Evolutionary conservation across 306 rosid genomes (phyloP).

Genomic region (Lupinus albus): DNA sequence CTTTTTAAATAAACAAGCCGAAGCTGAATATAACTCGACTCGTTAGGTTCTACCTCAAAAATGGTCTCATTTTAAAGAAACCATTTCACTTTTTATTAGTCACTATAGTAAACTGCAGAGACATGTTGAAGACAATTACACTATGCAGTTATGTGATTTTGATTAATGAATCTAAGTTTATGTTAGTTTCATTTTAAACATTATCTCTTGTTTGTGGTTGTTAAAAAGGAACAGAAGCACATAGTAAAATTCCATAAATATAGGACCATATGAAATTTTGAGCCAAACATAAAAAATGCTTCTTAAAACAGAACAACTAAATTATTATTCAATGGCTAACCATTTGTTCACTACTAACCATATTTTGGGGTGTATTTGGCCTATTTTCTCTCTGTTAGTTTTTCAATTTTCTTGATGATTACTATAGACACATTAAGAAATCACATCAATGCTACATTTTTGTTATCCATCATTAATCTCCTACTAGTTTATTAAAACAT

Average conservation of each 20-base stretch:
- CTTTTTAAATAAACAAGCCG: too few relatives aligned
- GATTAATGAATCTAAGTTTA: neutral
- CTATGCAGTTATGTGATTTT: neutral
- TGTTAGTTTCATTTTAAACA: neutral
- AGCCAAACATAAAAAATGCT: conserved; percentile 41
- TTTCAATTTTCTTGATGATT: conserved; percentile 37
- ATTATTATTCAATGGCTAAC: conserved; percentile 47
- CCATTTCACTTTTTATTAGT: too few relatives aligned
- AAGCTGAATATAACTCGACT: too few relatives aligned
- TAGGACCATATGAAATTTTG: conserved; percentile 49
- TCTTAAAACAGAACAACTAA: conserved; percentile 47
- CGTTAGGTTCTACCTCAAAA: too few relatives aligned
- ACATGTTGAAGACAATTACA: neutral
- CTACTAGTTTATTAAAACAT: conserved; percentile 16
- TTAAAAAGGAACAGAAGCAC: conserved; percentile 41
- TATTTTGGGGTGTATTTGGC: conserved; percentile 33
- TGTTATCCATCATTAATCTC: conserved; percentile 14
- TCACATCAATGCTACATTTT: conserved; percentile 22
- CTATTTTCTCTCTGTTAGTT: conserved; percentile 38
- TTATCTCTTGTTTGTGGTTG: conserved; percentile 33
- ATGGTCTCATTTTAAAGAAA: too few relatives aligned
- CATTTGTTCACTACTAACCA: conserved; percentile 32
- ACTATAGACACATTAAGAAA: conserved; percentile 26
- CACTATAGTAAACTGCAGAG: too few relatives aligned
- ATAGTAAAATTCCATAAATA: conserved; percentile 45